Conservation (phyloP, 169 alveolate species). For the Blepharisma undulans region DNA sequence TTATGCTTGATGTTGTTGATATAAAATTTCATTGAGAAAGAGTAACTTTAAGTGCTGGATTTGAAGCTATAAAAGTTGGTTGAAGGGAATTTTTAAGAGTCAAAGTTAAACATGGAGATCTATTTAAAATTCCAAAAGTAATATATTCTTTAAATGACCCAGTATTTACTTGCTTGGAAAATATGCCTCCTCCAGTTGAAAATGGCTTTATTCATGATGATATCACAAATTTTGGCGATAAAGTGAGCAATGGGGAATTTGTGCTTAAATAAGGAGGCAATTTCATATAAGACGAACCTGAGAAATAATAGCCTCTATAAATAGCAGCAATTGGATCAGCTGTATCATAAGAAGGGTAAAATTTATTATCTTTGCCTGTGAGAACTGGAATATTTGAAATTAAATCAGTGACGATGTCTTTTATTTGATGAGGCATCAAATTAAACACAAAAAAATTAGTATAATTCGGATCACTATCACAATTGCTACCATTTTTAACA, state of each 20-base stretch:
- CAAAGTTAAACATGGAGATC: background rate
- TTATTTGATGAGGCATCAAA: background rate
- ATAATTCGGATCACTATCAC: background rate
- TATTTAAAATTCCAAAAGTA: background rate
- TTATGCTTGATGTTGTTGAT: background rate
- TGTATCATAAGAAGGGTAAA: conserved; percentile 28
- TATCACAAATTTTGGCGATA: background rate
- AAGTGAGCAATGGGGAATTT: background rate
- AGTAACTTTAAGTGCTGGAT: background rate
- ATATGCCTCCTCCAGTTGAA: background rate
- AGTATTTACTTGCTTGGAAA: background rate
- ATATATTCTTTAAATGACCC: background rate
- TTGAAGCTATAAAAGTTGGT: background rate
- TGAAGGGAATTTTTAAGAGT: background rate
- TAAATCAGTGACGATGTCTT: background rate
- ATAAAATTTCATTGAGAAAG: background rate
- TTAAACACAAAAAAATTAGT: background rate
- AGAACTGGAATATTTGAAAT: background rate
- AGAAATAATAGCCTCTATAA: conserved; percentile 3
- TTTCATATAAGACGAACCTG: background rate
- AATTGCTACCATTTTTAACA: background rate
- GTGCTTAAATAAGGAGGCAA: background rate
- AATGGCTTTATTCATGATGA: background rate
- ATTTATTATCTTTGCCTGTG: background rate
- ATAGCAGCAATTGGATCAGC: background rate